Conservation (phyloP, 306 rosid species). For the Castanea sativa region DNA sequence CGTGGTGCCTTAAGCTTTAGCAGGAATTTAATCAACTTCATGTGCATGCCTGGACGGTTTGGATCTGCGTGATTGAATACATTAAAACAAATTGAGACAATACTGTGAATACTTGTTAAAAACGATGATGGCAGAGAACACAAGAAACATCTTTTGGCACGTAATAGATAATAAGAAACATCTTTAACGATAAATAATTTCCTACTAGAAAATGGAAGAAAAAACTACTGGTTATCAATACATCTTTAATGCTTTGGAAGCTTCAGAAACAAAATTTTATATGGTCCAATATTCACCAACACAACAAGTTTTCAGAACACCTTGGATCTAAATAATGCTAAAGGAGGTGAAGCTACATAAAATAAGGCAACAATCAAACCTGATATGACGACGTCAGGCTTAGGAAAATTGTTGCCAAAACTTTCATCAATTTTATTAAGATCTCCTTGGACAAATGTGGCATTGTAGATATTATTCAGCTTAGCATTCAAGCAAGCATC, state of each 20-base stretch:
- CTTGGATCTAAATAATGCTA: neutral
- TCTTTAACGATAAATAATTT: no score
- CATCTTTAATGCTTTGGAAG: no score
- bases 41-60: slow-evolving; percentile 99
- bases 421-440: slow-evolving; percentile 85
- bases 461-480: slow-evolving; percentile 72
- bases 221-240: no score
- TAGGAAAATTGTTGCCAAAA: slow-evolving; percentile 82
- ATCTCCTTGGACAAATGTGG: slow-evolving; percentile 91
- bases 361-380: slow-evolving; percentile 38
- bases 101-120: slow-evolving; percentile 2
- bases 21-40: slow-evolving; percentile 87
- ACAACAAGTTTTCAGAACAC: neutral
- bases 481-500: slow-evolving; percentile 83
- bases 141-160: no score
- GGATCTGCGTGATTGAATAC: slow-evolving; percentile 56
- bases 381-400: slow-evolving; percentile 86
- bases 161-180: no score
- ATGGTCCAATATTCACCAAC: no score
- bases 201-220: no score
- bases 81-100: slow-evolving; percentile 15
- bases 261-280: no score
- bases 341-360: neutral
- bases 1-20: slow-evolving; percentile 74
- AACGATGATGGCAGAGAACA: slow-evolving; percentile 1